phyloP scores from a whole-genome alignment of 345 rosid genomes.

The Populus pruinosa region DNA sequence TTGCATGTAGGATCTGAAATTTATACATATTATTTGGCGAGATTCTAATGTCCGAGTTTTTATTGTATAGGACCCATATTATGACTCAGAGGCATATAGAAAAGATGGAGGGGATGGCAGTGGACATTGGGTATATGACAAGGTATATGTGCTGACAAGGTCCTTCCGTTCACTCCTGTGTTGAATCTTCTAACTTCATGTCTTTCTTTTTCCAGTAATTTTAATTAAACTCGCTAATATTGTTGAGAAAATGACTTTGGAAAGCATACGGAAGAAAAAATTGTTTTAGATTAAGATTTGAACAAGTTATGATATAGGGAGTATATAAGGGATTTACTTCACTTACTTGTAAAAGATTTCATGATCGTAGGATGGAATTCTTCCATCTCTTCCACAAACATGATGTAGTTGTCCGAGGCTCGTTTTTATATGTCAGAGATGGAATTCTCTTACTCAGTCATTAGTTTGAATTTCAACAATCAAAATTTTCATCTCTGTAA shows the following conservation, averaged over 20 bases:
- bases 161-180: neutral
- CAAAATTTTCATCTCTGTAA: too few relatives aligned
- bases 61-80: conserved; percentile 69
- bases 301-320: too few relatives aligned
- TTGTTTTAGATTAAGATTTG: too few relatives aligned
- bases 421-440: too few relatives aligned
- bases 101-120: conserved; percentile 92
- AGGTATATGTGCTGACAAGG: conserved; percentile 33
- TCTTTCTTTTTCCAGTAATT: neutral
- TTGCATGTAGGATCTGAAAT: neutral
- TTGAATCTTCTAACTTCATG: neutral
- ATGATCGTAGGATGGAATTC: neutral
- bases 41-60: neutral
- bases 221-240: too few relatives aligned
- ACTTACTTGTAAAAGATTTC: neutral
- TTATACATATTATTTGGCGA: neutral
- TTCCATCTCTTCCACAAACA: too few relatives aligned
- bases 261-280: too few relatives aligned
- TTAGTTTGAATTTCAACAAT: too few relatives aligned
- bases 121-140: conserved; percentile 83
- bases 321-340: too few relatives aligned
- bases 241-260: too few relatives aligned
- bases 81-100: conserved; percentile 81
- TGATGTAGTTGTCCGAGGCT: too few relatives aligned
- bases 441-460: too few relatives aligned